Base-by-base conservation (phyloP, 2,329 filamentous ascomycete genomes). In the Aquanectria penicillioides region DNA sequence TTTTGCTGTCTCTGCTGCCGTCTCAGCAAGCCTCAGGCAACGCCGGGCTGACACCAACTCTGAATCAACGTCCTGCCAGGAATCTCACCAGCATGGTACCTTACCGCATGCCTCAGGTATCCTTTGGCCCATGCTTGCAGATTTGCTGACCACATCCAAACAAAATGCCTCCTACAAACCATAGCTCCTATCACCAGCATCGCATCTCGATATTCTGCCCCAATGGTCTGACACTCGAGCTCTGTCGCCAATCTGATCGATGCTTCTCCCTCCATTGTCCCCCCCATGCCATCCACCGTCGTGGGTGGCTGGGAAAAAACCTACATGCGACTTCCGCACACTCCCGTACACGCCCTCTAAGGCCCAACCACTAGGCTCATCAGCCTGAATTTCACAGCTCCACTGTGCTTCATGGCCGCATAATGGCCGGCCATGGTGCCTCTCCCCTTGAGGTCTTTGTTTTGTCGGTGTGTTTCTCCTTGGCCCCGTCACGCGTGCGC, bases 391-490 rank as follows among this genome's bases (percentile, higher is more conserved):
- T 66, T 65, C 67, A 59, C 67, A 60, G 63, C 68, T 71, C 73
- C 73, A 74, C 73, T 70, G 65, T 69, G 71, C 71, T 70, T 70
- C 68, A 63, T 64, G 73, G 73, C 71, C 73, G 72, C 73, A 73
- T 73, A 68, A 67, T 51, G 62, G 62, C 62, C 73, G 72, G 69
- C 72, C 73, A 62, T 68, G 58, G 58, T 70, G 61, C 60, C 59
- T 61, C 64, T 59, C 58, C 51, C 61, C 61, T 68, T 57, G 55
- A 68, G 66, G 65, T 63, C 46, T 63, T 65, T 69, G 66, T 65
- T 73, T 70, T 70, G 73, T 74, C 73, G 74, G 74, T 75, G 73
- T 74, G 71, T 74, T 73, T 71, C 66, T 65, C 18, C 57, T 67
- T 54, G 61, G 58, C 64, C 51, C 57, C 67, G 50, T 68, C 64